Evolutionary conservation across 106 monocot species (phyloP), one percentile per base, ranked within the genome.

Genomic region (Narthecium ossifragum): DNA sequence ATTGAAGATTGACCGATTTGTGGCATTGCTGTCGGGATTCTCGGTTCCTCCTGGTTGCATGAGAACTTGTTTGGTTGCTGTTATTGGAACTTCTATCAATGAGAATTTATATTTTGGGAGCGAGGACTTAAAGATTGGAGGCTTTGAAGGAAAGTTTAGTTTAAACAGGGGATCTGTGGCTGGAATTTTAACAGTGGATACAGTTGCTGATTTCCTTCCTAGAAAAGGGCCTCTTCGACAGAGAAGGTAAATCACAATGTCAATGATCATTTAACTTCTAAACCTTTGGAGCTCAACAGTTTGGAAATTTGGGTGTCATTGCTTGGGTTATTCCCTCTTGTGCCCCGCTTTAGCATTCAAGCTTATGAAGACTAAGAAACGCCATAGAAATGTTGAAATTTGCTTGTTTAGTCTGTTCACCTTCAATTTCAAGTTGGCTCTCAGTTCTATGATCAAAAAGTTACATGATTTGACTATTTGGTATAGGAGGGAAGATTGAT

Each of bases 111-210:
- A 38, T 64, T 23, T 83, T 61, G 77, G 78, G 50, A 74, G 63
- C 45, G 74, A 73, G 15, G 65, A 74, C 33, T 33, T 78, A 9
- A 70, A 71, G 50, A 2, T 77, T 64, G 71, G 76, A 26, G 70
- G 50, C 14, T 57, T 82, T 55, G 75, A 74, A 49, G 53, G 62
- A 52, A 79, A 66, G 37, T 78, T 75, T 57, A 76, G 76, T 23
- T 40, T 88, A 8, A 68, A 61, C 40, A 69, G 51, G 47, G 70
- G 71, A 48, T 64, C 77, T 51, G 81, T 98, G 24, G 65, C 87
- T 71, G 96, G 96, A 60, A 90, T 87, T 62, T 61, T 98, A 31
- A 98, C 96, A 41, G 55, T 98, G 12, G 96, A 98, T 39, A 90
- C 82, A 6, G 55, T 79, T 26, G 96, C 82, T 15, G 90, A 98